Evolutionary conservation across 305 asterid genomes (phyloP).

Genomic region (Caryopteris hybrid): DNA sequence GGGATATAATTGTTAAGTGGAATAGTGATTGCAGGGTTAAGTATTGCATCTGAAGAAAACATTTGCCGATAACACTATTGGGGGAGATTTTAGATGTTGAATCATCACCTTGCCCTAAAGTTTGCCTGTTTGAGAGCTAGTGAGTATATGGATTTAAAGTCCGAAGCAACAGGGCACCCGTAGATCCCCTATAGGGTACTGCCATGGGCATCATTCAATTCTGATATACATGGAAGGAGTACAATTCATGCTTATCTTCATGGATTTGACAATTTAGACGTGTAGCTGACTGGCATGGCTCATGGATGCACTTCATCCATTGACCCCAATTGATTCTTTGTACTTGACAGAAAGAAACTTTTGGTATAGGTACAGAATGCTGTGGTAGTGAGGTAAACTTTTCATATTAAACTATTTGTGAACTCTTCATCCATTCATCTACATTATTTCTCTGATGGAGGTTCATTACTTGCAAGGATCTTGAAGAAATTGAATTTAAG

Average conservation of each 20-base stretch:
- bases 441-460: not conserved
- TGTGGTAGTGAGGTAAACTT: not conserved
- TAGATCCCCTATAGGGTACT: not conserved
- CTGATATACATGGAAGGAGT: not conserved
- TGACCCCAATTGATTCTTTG: not conserved
- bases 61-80: not conserved
- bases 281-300: not conserved
- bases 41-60: not conserved
- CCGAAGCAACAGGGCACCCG: not conserved
- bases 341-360: not conserved
- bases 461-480: not conserved
- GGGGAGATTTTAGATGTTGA: not conserved
- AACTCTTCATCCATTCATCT: not conserved
- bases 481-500: not conserved
- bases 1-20: slow-evolving; percentile 5
- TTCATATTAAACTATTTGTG: not conserved
- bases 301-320: not conserved
- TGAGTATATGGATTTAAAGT: not conserved
- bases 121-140: not conserved
- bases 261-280: not conserved
- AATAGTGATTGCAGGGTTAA: not conserved
- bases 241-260: not conserved
- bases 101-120: not conserved
- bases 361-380: not conserved
- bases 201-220: not conserved